phyloP scores from a whole-genome alignment of 2,329 filamentous ascomycete species.

The Mariannaea sp. region DNA sequence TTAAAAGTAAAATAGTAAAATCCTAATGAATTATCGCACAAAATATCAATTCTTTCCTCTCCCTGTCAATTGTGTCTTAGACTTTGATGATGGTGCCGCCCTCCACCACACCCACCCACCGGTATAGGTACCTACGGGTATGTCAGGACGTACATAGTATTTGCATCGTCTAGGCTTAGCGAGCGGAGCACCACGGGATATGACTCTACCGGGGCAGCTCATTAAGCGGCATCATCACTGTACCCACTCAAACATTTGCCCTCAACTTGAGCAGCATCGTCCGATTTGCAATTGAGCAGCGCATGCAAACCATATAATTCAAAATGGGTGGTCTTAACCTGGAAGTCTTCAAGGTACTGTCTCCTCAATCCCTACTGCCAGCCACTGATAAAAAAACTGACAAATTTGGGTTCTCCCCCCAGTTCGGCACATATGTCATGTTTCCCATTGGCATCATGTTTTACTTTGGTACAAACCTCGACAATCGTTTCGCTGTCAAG shows the following conservation, averaged over 20 bases:
- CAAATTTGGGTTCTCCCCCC: constrained; percentile 3
- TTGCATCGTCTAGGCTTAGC: constrained; percentile 22
- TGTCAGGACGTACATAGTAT: too few species aligned
- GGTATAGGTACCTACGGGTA: too few species aligned
- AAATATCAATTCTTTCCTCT: too few species aligned
- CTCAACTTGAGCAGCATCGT: constrained; percentile 18
- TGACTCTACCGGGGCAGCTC: constrained; percentile 32
- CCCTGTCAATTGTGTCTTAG: background rate
- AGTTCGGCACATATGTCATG: constrained; percentile 99
- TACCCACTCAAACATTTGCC: constrained; percentile 25
- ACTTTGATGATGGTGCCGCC: constrained; percentile 12
- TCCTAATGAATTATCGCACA: background rate
- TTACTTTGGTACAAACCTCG: constrained; percentile 98
- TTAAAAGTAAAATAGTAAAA: constrained; percentile 5
- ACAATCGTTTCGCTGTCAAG: constrained; percentile 84
- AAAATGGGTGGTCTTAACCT: constrained; percentile 81
- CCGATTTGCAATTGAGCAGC: constrained; percentile 13
- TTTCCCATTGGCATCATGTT: constrained; percentile 99
- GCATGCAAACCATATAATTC: constrained; percentile 11
- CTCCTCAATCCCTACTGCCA: background rate
- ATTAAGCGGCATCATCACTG: constrained; percentile 28
- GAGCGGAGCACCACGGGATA: constrained; percentile 20
- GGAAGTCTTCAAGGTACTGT: constrained; percentile 86
- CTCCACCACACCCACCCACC: too few species aligned
- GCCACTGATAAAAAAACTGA: constrained; percentile 3